phyloP scores from a whole-genome alignment of 1,284 basidiomycete species.

The Pulveroboletus sp. region DNA sequence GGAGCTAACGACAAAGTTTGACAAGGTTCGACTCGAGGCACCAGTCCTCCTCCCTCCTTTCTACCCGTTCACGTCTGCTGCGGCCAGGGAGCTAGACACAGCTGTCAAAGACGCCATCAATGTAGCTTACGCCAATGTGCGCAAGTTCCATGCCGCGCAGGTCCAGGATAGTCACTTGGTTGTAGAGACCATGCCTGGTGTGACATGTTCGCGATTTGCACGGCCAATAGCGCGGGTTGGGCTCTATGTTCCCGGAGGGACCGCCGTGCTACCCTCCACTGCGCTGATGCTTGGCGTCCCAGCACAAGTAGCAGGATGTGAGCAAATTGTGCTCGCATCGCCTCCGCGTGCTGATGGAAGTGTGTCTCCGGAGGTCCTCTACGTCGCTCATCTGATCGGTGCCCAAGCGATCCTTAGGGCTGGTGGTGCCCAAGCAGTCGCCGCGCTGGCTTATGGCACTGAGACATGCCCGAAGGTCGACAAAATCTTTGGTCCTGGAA shows the following conservation, averaged over 20 bases:
- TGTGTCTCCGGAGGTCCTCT: conserved; percentile 93
- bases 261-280: conserved; percentile 93
- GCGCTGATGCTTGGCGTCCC: conserved; percentile 98
- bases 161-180: conserved; percentile 66
- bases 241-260: conserved; percentile 96
- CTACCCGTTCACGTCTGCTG: conserved; percentile 55
- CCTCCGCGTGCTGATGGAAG: conserved; percentile 89
- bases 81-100: conserved; percentile 51
- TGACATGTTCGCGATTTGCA: conserved; percentile 91
- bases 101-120: conserved; percentile 84
- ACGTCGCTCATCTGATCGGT: conserved; percentile 86
- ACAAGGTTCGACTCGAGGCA: conserved; percentile 67
- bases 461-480: conserved; percentile 97
- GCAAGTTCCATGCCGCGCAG: conserved; percentile 88
- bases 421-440: conserved; percentile 97
- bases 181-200: conserved; percentile 98
- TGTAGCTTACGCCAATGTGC: conserved; percentile 89
- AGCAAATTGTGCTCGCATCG: conserved; percentile 90
- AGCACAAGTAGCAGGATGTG: conserved; percentile 95
- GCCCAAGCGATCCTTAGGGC: conserved; percentile 89
- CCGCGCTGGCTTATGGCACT: conserved; percentile 96
- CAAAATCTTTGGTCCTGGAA: conserved; percentile 98
- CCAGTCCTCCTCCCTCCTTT: conserved; percentile 70
- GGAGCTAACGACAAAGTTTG: conserved; percentile 91
- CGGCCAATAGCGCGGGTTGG: conserved; percentile 94